Evolutionary conservation across 805 yeast genomes (phyloP), one percentile per base, ranked within the genome.

Genomic region (Isabelozyma rhagii): DNA sequence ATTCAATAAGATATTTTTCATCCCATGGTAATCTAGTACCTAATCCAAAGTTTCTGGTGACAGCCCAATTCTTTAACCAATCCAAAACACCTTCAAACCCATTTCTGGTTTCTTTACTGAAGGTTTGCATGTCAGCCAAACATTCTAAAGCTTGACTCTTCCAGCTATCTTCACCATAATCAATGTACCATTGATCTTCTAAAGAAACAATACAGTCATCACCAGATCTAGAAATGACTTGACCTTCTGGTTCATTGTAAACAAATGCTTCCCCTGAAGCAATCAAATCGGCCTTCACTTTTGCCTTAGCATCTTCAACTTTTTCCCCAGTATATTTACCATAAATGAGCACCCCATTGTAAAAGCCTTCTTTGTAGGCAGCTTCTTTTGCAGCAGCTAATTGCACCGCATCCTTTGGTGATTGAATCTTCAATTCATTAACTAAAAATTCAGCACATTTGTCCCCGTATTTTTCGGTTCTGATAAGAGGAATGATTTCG

Each of bases 51-150:
- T 96, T 85, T 78, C 99, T 88, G 51, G 96, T 89, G 51, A 94
- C 89, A 47, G 99, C 98, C 99, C 99, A 94, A 77, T 91, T 92
- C 75, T 87, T 89, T 63, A 94, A 82, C 99, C 99, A 94, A 58
- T 86, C 96, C 62, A 94, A 78, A 51, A 89, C 96, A 69, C 91
- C 92, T 71, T 91, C 97, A 61, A 94, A 93, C 6, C 96, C 97
- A 64, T 93, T 83, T 61, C 87, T 81, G 41, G 96, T 89, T 74
- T 92, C 98, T 45, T 84, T 77, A 47, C 85, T 78, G 77, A 81
- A 93, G 9, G 92, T 80, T 67, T 87, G 81, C 93, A 94, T 84
- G 51, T 71, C 66, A 44, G 77, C 78, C 53, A 94, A 79, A 67
- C 96, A 87, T 60, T 87, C 94, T 55, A 84, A 72, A 47, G 97